Percentiles rank a stretch among this genome's conserved stretches.
phyloP scores from a whole-genome alignment of 2,329 filamentous ascomycete species.

The Colletotrichum gigasporum region DNA sequence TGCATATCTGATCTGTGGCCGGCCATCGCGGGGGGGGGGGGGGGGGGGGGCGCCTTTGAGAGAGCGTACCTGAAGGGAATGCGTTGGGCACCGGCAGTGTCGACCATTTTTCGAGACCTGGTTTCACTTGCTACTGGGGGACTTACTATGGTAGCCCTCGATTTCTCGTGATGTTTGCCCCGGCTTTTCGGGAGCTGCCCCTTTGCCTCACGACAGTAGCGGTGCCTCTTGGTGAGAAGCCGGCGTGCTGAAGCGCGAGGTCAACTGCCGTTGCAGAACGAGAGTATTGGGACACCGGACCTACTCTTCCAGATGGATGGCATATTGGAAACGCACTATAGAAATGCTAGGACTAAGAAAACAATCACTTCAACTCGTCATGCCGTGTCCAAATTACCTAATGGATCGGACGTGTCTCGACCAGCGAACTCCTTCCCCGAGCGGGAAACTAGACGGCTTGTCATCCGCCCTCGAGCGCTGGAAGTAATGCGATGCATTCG shows the following conservation, averaged over 20 bases:
- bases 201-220: neutral
- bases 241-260: neutral
- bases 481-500: neutral
- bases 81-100: neutral
- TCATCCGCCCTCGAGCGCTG: too few species aligned
- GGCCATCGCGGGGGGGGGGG: too few species aligned
- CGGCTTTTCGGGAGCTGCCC: neutral
- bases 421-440: too few species aligned
- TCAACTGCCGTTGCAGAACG: conserved; percentile 19
- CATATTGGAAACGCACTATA: neutral
- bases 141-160: neutral
- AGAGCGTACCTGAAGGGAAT: conserved; percentile 12
- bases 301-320: neutral
- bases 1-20: neutral
- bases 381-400: too few species aligned
- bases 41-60: too few species aligned
- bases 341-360: neutral
- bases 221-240: neutral
- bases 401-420: too few species aligned
- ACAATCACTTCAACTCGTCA: neutral
- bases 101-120: neutral
- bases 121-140: neutral
- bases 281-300: neutral
- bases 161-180: neutral
- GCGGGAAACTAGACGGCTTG: too few species aligned